Base-by-base conservation (phyloP, 768 basidiomycete species). In the Steccherinum ochraceum region DNA sequence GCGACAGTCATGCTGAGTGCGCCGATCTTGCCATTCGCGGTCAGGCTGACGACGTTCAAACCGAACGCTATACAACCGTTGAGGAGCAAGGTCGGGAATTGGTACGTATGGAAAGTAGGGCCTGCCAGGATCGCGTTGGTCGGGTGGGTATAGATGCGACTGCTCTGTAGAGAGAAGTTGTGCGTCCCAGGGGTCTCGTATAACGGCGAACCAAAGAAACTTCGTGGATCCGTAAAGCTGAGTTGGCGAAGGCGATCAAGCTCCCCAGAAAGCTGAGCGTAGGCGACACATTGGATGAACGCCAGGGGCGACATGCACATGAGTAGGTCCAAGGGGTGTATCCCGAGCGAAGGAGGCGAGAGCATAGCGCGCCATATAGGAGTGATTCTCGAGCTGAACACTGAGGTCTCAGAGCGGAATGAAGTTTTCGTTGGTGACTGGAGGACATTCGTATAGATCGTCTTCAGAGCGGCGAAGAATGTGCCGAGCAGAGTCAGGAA, bases 11-110 rank as follows among this genome's bases (percentile, higher is more conserved):
- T 95, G 44, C 85, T 87, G 56, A 95, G 64, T 12, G 93, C 84
- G 2, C 93, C 93, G 0, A 91, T 84, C 63, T 87, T 84, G 67
- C 86, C 85, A 70, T 98, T 99, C n/a, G 96, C 90, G 39, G 89
- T 89, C 62, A 99, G 96, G 64, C 87, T 90, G 51, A 96, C 89
- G 2, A 97, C 82, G 59, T 98, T 99, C 47, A 99, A 72, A 12
- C 83, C 86, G 61, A 96, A 97, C 3, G 96, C 96, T 60, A 98
- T 82, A 12, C 74, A 63, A 0, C 93, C 95, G 58, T 98, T 99
- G 27, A 86, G 60, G 3, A 81, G 56, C 42, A 98, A 67, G 4
- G 83, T 79, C 1, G 75, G 52, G 1, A 77, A 45, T 24, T 20
- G 55, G 10, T 2, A 13, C 12, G 18, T 20, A 23, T 46, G 43